These are phyloP conservation scores for Trypanosoma conorhini DNA, from an alignment of 208 protist genomes.

Conservation along the genomic window DNA sequence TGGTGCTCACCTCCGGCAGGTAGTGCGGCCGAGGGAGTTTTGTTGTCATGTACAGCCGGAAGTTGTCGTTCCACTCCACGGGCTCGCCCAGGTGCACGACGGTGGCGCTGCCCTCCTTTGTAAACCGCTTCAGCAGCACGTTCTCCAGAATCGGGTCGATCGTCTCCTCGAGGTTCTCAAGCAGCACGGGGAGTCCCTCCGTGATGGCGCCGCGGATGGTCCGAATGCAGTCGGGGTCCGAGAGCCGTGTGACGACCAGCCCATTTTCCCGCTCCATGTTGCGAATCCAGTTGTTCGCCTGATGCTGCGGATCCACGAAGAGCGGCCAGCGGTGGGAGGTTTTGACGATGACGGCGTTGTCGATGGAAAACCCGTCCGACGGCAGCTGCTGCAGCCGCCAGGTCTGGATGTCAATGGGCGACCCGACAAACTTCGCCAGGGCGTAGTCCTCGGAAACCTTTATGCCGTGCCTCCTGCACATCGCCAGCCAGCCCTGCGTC, in stretches of 20 bases:
- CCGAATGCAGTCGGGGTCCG: slow-evolving; percentile 82
- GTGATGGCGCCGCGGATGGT: slow-evolving; percentile 93
- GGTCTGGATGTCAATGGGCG: slow-evolving; percentile 90
- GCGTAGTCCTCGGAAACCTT: slow-evolving; percentile 84
- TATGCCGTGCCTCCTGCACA: slow-evolving; percentile 74
- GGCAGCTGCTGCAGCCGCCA: slow-evolving; percentile 95
- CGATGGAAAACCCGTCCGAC: slow-evolving; percentile 91
- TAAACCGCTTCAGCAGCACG: slow-evolving; percentile 94
- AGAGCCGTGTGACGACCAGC: slow-evolving; percentile 83
- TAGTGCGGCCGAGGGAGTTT: slow-evolving; percentile 98
- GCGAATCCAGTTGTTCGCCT: slow-evolving; percentile 96
- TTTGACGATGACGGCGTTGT: slow-evolving; percentile 94
- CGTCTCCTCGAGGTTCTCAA: slow-evolving; percentile 97
- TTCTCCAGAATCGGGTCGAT: slow-evolving; percentile 98
- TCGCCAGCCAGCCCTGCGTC: slow-evolving; percentile 68
- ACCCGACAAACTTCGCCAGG: slow-evolving; percentile 87
- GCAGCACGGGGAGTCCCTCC: slow-evolving; percentile 93
- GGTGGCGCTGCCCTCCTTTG: slow-evolving; percentile 84
- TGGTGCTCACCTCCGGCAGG: slow-evolving; percentile 96
- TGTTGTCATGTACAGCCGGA: slow-evolving; percentile 98
- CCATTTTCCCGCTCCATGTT: slow-evolving; percentile 88
- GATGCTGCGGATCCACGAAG: slow-evolving; percentile 94
- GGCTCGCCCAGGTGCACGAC: slow-evolving; percentile 96
- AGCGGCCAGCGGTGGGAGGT: slow-evolving; percentile 93
- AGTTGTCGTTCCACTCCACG: slow-evolving; percentile 96